Evolutionary conservation across 1,284 basidiomycete species (phyloP).

Genomic region (Pseudozyma sp.): DNA sequence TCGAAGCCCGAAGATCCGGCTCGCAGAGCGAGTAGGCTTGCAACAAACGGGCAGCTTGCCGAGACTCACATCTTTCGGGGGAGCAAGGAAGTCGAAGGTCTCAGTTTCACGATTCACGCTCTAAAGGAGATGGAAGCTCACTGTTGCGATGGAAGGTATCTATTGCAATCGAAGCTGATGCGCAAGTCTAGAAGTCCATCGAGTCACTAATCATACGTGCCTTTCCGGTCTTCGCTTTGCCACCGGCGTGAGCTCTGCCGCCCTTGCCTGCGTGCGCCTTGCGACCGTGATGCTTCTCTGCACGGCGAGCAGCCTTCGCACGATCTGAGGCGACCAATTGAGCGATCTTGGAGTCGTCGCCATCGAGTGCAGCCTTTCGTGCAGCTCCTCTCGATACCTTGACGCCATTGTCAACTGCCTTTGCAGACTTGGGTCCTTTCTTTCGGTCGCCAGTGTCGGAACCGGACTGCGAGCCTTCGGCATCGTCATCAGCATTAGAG

Average conservation of each 20-base stretch:
- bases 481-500: conserved; percentile 17
- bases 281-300: conserved; percentile 56
- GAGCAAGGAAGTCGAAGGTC: too few species aligned
- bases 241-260: conserved; percentile 75
- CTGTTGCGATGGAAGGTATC: neutral
- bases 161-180: neutral
- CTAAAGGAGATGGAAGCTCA: neutral
- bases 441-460: conserved; percentile 73
- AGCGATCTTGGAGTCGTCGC: conserved; percentile 43
- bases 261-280: conserved; percentile 51
- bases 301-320: conserved; percentile 39
- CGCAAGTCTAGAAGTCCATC: conserved; percentile 29
- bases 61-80: too few species aligned
- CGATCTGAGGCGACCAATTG: conserved; percentile 56
- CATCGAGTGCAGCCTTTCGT: conserved; percentile 25
- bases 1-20: too few species aligned
- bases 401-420: conserved; percentile 75
- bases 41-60: too few species aligned
- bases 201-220: conserved; percentile 49
- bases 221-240: conserved; percentile 70
- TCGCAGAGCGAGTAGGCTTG: too few species aligned
- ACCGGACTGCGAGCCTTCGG: conserved; percentile 73
- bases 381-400: conserved; percentile 44
- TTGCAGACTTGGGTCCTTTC: conserved; percentile 69
- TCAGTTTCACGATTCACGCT: too few species aligned